A percentile compares a stretch with the other conserved stretches of the same genome.
These are phyloP conservation scores for Dictyostelium brefeldianum DNA, from an alignment of 78 protist species.

Conservation along the genomic window DNA sequence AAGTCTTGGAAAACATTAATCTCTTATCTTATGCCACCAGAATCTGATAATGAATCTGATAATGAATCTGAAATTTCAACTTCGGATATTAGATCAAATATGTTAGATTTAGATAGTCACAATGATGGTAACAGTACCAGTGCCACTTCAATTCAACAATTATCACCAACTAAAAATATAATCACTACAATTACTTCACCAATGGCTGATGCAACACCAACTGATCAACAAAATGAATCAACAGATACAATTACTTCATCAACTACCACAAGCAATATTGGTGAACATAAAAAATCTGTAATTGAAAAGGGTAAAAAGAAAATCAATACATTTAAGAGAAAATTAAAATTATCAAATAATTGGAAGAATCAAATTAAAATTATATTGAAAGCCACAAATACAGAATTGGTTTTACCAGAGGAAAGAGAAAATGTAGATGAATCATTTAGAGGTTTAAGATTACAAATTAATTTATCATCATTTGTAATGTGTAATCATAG, in stretches of 20 bases:
- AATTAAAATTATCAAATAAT: slow-evolving; percentile 45
- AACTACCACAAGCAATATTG: not conserved
- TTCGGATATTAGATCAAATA: not conserved
- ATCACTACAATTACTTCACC: not conserved
- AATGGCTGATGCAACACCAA: not conserved
- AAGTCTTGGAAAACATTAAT: slow-evolving; percentile 60
- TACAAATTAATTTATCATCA: slow-evolving; percentile 20
- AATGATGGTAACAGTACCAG: not conserved
- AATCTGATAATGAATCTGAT: slow-evolving; percentile 55
- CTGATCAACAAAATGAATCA: no score
- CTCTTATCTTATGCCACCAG: slow-evolving; percentile 64
- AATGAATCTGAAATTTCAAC: slow-evolving; percentile 25
- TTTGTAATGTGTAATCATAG: slow-evolving; percentile 66
- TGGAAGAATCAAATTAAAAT: slow-evolving; percentile 81
- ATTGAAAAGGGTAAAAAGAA: slow-evolving; percentile 61
- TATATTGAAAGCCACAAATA: slow-evolving; percentile 47
- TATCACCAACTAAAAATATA: not conserved
- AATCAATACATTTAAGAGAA: slow-evolving; percentile 45
- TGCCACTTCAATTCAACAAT: not conserved
- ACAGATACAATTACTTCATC: no score
- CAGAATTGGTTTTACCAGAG: slow-evolving; percentile 41
- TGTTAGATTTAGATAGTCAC: not conserved
- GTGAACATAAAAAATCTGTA: not conserved
- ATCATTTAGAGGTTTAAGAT: slow-evolving; percentile 23
- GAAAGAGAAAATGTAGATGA: slow-evolving; percentile 1